Conservation (phyloP, 2,329 filamentous ascomycete genomes). For the Hypomyces rosellus region DNA sequence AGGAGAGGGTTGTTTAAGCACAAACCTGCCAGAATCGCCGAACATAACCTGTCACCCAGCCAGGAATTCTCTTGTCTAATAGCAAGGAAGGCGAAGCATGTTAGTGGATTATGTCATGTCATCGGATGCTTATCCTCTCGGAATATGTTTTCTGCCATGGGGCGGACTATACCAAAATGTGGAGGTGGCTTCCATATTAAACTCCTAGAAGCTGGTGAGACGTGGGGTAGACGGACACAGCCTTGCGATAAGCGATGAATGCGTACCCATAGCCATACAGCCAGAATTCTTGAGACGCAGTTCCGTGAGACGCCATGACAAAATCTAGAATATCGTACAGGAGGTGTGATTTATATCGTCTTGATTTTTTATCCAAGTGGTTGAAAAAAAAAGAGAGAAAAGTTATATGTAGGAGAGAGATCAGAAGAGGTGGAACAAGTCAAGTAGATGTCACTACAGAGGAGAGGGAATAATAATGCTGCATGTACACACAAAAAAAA, state of each 20-base stretch:
- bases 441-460: no score
- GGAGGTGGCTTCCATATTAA: conserved; percentile 98
- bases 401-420: no score
- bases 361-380: neutral
- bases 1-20: conserved; percentile 10
- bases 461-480: no score
- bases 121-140: neutral
- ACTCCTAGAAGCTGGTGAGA: conserved; percentile 47
- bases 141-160: no score
- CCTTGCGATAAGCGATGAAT: neutral
- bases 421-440: no score
- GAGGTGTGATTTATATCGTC: neutral
- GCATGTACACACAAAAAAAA: no score
- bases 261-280: conserved; percentile 90
- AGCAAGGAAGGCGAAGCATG: conserved; percentile 3
- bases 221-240: conserved; percentile 5
- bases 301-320: conserved; percentile 3
- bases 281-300: conserved; percentile 67
- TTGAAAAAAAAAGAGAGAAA: no score
- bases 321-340: neutral
- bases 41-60: conserved; percentile 90
- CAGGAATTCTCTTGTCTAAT: conserved; percentile 74
- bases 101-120: neutral
- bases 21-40: conserved; percentile 96
- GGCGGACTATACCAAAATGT: conserved; percentile 65